Evolutionary conservation across 768 basidiomycete species (phyloP).

Genomic region (Filobasidium wieringae): DNA sequence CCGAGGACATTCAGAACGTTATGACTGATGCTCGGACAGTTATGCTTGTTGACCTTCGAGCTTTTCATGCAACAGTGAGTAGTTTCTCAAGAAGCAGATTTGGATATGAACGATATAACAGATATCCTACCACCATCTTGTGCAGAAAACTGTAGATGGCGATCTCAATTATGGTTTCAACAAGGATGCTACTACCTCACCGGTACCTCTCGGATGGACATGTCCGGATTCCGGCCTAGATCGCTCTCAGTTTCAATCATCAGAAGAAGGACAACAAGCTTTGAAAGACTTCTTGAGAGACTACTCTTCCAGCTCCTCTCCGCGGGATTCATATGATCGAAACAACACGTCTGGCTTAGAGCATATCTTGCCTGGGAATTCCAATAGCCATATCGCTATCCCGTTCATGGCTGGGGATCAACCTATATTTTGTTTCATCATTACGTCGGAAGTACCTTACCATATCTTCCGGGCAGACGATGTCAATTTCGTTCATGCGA

Average conservation of each 20-base stretch:
- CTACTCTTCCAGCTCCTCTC: too few relatives aligned
- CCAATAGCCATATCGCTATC: conserved; percentile 15
- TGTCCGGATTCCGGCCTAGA: too few relatives aligned
- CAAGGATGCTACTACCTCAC: too few relatives aligned
- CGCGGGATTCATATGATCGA: not conserved
- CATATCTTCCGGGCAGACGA: conserved; percentile 12
- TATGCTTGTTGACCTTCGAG: not conserved
- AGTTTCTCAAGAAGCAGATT: too few relatives aligned
- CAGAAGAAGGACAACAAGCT: not conserved
- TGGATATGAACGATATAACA: too few relatives aligned
- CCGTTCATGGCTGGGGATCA: conserved; percentile 18
- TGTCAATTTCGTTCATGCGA: conserved; percentile 13
- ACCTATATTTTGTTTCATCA: conserved; percentile 20
- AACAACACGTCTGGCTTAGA: conserved; percentile 17
- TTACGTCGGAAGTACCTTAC: conserved; percentile 2
- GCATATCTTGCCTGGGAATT: conserved; percentile 8
- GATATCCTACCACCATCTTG: too few relatives aligned
- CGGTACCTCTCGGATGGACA: too few relatives aligned
- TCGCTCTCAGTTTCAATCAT: too few relatives aligned
- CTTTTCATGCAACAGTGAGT: not conserved
- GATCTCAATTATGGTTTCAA: too few relatives aligned
- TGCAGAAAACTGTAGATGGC: too few relatives aligned
- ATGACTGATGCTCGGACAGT: not conserved
- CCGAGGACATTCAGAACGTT: not conserved
- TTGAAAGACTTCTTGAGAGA: not conserved